Evolutionary conservation across 2,329 filamentous ascomycete genomes (phyloP).

Genomic region (Cladophialophora yegresii): DNA sequence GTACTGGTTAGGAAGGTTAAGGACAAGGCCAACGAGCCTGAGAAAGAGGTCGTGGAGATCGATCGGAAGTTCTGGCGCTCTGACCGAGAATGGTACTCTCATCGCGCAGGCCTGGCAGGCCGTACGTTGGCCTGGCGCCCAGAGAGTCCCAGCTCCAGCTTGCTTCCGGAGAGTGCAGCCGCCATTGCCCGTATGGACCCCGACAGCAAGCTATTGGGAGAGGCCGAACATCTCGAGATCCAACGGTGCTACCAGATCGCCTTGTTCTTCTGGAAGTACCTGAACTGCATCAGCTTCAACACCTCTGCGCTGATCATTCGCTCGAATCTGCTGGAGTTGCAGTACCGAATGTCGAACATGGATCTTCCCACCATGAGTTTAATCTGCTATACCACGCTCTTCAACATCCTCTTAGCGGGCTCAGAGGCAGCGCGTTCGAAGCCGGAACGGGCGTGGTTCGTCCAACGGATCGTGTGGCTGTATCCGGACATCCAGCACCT

Average conservation of each 20-base stretch:
- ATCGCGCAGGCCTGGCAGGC: slow-evolving; percentile 16
- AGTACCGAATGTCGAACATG: slow-evolving; percentile 24
- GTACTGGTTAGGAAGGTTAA: slow-evolving; percentile 17
- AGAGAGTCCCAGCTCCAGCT: slow-evolving; percentile 19
- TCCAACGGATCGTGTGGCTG: slow-evolving; percentile 10
- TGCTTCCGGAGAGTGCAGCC: slow-evolving; percentile 15
- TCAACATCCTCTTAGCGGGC: slow-evolving; percentile 28
- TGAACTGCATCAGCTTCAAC: slow-evolving; percentile 30
- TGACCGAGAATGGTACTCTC: slow-evolving; percentile 28
- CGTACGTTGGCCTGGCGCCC: slow-evolving; percentile 26
- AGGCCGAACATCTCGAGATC: slow-evolving; percentile 15
- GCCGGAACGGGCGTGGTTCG: slow-evolving; percentile 26
- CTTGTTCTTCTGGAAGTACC: slow-evolving; percentile 27
- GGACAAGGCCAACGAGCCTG: neutral
- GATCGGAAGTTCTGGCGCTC: slow-evolving; percentile 23
- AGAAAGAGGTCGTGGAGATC: slow-evolving; percentile 21
- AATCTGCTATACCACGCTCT: slow-evolving; percentile 18
- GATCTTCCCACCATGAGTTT: slow-evolving; percentile 14
- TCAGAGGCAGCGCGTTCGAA: slow-evolving; percentile 11
- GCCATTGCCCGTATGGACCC: slow-evolving; percentile 26
- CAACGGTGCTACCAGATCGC: slow-evolving; percentile 30
- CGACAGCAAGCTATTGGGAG: slow-evolving; percentile 5
- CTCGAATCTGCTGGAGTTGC: slow-evolving; percentile 21
- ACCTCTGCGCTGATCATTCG: slow-evolving; percentile 22
- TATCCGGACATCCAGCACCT: slow-evolving; percentile 24